Conservation (phyloP, 2,329 filamentous ascomycete genomes). For the Clarireedia sp. region DNA sequence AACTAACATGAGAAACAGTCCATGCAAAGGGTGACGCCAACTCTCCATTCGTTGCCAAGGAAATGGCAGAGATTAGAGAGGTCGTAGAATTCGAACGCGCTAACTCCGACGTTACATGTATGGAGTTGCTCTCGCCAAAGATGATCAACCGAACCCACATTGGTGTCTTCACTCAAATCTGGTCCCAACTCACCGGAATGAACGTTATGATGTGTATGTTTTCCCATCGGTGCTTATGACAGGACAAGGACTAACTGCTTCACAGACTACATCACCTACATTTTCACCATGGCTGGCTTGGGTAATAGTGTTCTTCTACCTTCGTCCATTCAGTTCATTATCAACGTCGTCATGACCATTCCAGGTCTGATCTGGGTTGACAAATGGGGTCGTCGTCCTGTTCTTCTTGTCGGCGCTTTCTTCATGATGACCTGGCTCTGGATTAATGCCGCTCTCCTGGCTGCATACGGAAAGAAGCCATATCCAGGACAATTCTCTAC, state of each 20-base stretch:
- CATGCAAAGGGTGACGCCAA: conserved; percentile 59
- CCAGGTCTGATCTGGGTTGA: conserved; percentile 70
- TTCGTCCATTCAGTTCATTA: conserved; percentile 65
- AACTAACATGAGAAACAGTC: conserved; percentile 34
- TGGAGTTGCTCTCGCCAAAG: conserved; percentile 64
- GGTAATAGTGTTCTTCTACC: conserved; percentile 53
- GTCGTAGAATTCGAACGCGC: conserved; percentile 69
- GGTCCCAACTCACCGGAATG: conserved; percentile 71
- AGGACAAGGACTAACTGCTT: neutral
- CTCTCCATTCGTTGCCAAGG: conserved; percentile 56
- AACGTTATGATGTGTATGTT: conserved; percentile 62
- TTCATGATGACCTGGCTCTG: conserved; percentile 34
- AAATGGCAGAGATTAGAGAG: conserved; percentile 65
- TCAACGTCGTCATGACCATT: conserved; percentile 74
- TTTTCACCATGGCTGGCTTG: conserved; percentile 65
- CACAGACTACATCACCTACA: conserved; percentile 38
- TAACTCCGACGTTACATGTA: conserved; percentile 60
- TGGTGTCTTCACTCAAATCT: conserved; percentile 66
- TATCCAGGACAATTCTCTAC: conserved; percentile 31
- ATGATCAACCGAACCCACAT: conserved; percentile 69
- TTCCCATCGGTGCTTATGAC: conserved; percentile 47
- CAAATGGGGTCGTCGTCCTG: conserved; percentile 62
- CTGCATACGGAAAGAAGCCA: conserved; percentile 34
- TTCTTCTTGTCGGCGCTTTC: conserved; percentile 50
- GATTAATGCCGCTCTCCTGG: conserved; percentile 40